Percentiles rank a stretch among this genome's conserved stretches.
These are phyloP conservation scores for Barnettozyma populi DNA, from an alignment of 805 yeast species.

Conservation along the genomic window DNA sequence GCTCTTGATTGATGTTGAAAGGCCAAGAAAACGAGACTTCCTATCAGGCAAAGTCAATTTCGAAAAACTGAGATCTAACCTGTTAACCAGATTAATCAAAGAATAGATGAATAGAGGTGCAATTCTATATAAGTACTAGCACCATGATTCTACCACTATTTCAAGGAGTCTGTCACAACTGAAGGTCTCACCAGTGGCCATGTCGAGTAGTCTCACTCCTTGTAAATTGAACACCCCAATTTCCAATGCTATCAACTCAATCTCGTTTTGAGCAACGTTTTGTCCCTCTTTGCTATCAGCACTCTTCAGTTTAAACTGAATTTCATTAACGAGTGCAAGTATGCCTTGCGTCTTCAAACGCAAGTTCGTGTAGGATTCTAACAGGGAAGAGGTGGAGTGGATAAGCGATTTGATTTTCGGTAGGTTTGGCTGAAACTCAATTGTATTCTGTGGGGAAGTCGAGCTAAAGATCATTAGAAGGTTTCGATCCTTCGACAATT, in stretches of 20 bases:
- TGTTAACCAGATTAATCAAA: constrained; percentile 23
- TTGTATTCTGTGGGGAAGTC: constrained; percentile 9
- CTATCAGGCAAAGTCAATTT: constrained; percentile 22
- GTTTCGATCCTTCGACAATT: constrained; percentile 43
- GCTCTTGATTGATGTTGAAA: constrained; percentile 27
- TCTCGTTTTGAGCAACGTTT: constrained; percentile 56
- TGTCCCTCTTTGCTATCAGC: constrained; percentile 33
- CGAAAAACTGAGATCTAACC: constrained; percentile 28
- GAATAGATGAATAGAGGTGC: constrained; percentile 6
- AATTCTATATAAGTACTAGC: not conserved
- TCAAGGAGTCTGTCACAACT: constrained; percentile 69
- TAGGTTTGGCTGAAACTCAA: constrained; percentile 13
- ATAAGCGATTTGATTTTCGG: constrained; percentile 23
- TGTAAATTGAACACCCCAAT: constrained; percentile 60
- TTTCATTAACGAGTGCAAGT: constrained; percentile 58
- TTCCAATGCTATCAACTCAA: constrained; percentile 55
- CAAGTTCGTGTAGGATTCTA: constrained; percentile 32
- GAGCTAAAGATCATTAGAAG: constrained; percentile 40
- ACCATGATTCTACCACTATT: constrained; percentile 39
- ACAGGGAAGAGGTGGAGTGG: constrained; percentile 22
- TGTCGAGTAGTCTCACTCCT: constrained; percentile 62
- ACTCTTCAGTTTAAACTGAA: constrained; percentile 49
- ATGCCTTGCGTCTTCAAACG: constrained; percentile 49
- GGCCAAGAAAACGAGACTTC: constrained; percentile 25
- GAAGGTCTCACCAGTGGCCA: constrained; percentile 56